These are phyloP conservation scores for Sporothrix humicola DNA, from an alignment of 2,329 filamentous ascomycete genomes.

Conservation along the genomic window DNA sequence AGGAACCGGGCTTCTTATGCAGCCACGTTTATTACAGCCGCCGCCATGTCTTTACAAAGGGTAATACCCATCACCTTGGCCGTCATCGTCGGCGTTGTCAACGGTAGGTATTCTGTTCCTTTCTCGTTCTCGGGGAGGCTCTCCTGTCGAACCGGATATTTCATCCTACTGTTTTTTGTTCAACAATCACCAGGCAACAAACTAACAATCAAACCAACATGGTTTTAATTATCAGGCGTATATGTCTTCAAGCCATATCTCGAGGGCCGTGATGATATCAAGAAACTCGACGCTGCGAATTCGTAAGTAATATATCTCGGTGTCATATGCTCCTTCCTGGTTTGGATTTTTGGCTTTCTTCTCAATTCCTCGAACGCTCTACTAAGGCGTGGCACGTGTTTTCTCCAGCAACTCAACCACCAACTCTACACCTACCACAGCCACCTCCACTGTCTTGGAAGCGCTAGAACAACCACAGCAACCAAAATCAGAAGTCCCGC, in stretches of 20 bases:
- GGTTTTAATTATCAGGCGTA: conserved; percentile 28
- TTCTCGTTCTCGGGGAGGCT: neutral
- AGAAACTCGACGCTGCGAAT: neutral
- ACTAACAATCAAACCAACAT: neutral
- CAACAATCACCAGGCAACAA: neutral
- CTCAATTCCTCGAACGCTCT: neutral
- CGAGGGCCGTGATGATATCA: conserved; percentile 18
- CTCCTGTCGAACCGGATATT: too few species aligned
- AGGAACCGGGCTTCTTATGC: neutral
- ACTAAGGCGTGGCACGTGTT: conserved; percentile 24
- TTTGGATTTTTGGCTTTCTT: conserved; percentile 13
- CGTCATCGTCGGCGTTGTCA: conserved; percentile 43
- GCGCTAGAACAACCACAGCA: conserved; percentile 18
- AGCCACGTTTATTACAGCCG: neutral
- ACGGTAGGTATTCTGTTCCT: conserved; percentile 40
- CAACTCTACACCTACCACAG: neutral
- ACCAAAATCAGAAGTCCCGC: neutral
- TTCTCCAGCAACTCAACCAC: conserved; percentile 11
- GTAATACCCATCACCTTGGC: conserved; percentile 42
- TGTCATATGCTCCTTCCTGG: conserved; percentile 6
- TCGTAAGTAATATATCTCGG: conserved; percentile 24
- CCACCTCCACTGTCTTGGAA: neutral
- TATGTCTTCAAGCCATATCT: conserved; percentile 38
- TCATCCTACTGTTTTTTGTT: neutral
- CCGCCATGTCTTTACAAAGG: conserved; percentile 36